Evolutionary conservation across 495 filamentous ascomycete genomes (phyloP), one percentile per base, ranked within the genome.

Genomic region (Penicillium verhagenii): DNA sequence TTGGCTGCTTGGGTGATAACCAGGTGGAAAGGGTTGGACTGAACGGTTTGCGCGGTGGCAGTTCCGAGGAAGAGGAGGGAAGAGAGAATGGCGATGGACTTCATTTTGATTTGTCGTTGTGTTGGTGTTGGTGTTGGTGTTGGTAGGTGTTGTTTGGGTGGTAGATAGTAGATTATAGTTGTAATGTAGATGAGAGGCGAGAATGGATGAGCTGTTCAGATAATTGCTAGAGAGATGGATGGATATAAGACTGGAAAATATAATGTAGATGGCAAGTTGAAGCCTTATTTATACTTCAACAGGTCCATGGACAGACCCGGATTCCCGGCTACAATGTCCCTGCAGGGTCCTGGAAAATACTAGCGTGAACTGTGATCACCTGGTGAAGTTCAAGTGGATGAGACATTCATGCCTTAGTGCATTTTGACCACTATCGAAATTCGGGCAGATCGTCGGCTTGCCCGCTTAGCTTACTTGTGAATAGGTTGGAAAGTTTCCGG

Each of bases 21-120:
- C 14, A 65, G 50, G 24, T 60, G 11, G 60, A 67, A 75, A 43
- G 67, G 64, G 55, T 67, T 68, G 19, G 69, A 71, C 35, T 59
- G 56, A 18, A 59, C 39, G 6, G 40, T 33, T 29, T 58, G 56
- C 11, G 56, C 56, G 14, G 51, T 33, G 11, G 45, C 56, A 40
- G 47, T 52, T 28, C 52, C 51, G 8, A 59, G 24, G 13, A 59
- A 39, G 3, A 53, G 37, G 24, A 58, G 50, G 23, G 51, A 51
- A 43, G 56, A 42, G 9, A 59, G 28, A 23, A 29, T 39, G 11
- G 50, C 29, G 35, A 54, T 24, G 31, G 42, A 29, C 51, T 59
- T 59, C 56, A 59, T 59, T 4, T n/a, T 50, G 19, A 48, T 25
- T 19, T 40, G 20, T 11, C 14, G 42, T 24, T 4, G 42, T 45